phyloP scores from a whole-genome alignment of 768 basidiomycete genomes.

The Tubosaeta sp. region DNA sequence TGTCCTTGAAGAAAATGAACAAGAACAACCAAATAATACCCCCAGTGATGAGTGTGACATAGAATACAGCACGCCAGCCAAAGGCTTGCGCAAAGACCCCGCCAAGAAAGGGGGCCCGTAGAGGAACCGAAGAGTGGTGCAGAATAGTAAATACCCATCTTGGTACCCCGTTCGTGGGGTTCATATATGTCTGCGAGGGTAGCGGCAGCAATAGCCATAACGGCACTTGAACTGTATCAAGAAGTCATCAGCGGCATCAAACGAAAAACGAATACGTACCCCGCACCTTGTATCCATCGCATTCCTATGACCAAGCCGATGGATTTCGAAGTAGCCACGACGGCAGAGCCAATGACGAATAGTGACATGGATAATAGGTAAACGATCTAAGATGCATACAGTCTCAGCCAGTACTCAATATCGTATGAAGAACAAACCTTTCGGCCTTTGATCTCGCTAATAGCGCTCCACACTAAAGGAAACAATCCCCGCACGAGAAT shows the following conservation, averaged over 20 bases:
- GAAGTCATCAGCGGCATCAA: not conserved
- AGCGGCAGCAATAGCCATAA: conserved; percentile 61
- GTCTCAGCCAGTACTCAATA: not conserved
- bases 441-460: conserved; percentile 1
- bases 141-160: conserved; percentile 79
- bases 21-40: conserved; percentile 54
- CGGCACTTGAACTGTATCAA: conserved; percentile 53
- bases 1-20: conserved; percentile 70
- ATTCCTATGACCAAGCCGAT: conserved; percentile 63
- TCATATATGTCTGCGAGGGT: conserved; percentile 80
- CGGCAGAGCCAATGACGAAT: conserved; percentile 52
- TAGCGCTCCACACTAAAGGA: conserved; percentile 28
- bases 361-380: conserved; percentile 51
- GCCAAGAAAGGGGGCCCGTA: conserved; percentile 63
- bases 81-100: conserved; percentile 63
- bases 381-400: conserved; percentile 37
- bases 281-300: conserved; percentile 60
- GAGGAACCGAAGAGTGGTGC: conserved; percentile 73
- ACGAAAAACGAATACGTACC: conserved; percentile 34
- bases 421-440: not conserved
- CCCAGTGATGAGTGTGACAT: conserved; percentile 69
- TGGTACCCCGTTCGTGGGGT: conserved; percentile 66
- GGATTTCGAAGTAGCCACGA: conserved; percentile 52
- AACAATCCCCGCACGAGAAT: conserved; percentile 65
- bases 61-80: conserved; percentile 82